Evolutionary conservation across 2,329 filamentous ascomycete genomes (phyloP).

Genomic region (Scytalidium lignicola): DNA sequence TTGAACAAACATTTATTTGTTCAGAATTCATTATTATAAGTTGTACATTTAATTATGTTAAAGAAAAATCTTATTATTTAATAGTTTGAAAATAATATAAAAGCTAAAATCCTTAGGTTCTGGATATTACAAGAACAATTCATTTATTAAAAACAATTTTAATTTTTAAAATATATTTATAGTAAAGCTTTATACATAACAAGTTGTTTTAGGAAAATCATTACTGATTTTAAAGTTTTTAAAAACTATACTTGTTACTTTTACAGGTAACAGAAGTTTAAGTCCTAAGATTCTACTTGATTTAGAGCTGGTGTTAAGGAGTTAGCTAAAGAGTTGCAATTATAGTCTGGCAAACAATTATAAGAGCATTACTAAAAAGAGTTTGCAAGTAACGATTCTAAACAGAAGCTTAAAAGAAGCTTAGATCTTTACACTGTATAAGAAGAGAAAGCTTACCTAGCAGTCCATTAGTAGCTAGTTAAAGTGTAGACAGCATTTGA

Average conservation of each 20-base stretch:
- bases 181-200: slow-evolving; percentile 57
- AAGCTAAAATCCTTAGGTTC: slow-evolving; percentile 46
- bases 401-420: slow-evolving; percentile 43
- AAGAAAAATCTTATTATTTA: slow-evolving; percentile 46
- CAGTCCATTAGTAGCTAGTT: too few species aligned
- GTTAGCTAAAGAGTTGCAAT: slow-evolving; percentile 24
- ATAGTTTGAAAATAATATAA: slow-evolving; percentile 33
- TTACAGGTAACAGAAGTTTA: slow-evolving; percentile 57
- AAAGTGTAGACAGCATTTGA: too few species aligned
- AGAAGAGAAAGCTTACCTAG: too few species aligned
- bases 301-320: slow-evolving; percentile 39
- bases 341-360: slow-evolving; percentile 21
- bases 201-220: slow-evolving; percentile 46
- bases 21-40: slow-evolving; percentile 42
- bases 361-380: slow-evolving; percentile 9
- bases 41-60: slow-evolving; percentile 50
- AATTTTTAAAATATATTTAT: slow-evolving; percentile 71
- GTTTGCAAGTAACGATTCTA: slow-evolving; percentile 28
- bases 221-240: slow-evolving; percentile 43
- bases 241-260: slow-evolving; percentile 67
- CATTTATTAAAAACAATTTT: slow-evolving; percentile 52
- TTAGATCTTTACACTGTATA: too few species aligned
- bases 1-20: slow-evolving; percentile 44
- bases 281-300: slow-evolving; percentile 59
- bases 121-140: slow-evolving; percentile 16